A percentile compares a stretch with the other conserved stretches of the same genome.
Evolutionary conservation across 805 yeast genomes (phyloP).

Genomic region (Sungouiella blattae): DNA sequence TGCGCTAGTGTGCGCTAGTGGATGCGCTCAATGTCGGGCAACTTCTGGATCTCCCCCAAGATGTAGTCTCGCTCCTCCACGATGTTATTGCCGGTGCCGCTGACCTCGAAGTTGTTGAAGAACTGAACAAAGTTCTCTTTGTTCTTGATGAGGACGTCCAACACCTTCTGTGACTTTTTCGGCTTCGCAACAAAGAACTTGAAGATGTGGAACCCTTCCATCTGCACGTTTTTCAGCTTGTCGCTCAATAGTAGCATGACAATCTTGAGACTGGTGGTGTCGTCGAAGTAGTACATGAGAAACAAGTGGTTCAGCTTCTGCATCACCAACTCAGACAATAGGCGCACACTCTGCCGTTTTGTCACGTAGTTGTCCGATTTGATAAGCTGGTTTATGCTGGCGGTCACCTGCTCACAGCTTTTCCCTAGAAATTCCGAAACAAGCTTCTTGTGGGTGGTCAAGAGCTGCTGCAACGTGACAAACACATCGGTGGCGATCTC

Average conservation of each 20-base stretch:
- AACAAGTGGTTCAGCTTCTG: conserved; percentile 67
- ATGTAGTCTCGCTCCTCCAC: conserved; percentile 80
- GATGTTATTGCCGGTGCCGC: conserved; percentile 62
- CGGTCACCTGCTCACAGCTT: conserved; percentile 58
- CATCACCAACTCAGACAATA: conserved; percentile 68
- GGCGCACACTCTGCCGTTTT: conserved; percentile 81
- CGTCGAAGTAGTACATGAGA: conserved; percentile 74
- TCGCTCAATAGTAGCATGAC: conserved; percentile 85
- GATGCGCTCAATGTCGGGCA: conserved; percentile 55
- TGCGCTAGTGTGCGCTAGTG: too few relatives aligned
- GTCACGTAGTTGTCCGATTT: conserved; percentile 84
- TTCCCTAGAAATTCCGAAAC: conserved; percentile 66
- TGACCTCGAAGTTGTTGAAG: conserved; percentile 61
- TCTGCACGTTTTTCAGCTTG: conserved; percentile 82
- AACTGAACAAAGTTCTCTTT: conserved; percentile 71
- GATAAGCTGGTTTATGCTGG: conserved; percentile 63
- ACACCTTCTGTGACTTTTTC: conserved; percentile 71
- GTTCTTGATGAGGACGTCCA: conserved; percentile 81
- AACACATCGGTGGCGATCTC: conserved; percentile 91
- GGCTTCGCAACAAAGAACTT: conserved; percentile 97
- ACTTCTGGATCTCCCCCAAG: conserved; percentile 63
- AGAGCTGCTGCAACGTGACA: conserved; percentile 65
- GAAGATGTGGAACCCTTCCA: conserved; percentile 89
- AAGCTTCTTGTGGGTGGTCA: conserved; percentile 65
- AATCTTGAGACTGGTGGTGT: conserved; percentile 77